A percentile compares a stretch with the other conserved stretches of the same genome.
Conservation (phyloP, 2,329 filamentous ascomycete genomes). For the Trichophyton equinum region DNA sequence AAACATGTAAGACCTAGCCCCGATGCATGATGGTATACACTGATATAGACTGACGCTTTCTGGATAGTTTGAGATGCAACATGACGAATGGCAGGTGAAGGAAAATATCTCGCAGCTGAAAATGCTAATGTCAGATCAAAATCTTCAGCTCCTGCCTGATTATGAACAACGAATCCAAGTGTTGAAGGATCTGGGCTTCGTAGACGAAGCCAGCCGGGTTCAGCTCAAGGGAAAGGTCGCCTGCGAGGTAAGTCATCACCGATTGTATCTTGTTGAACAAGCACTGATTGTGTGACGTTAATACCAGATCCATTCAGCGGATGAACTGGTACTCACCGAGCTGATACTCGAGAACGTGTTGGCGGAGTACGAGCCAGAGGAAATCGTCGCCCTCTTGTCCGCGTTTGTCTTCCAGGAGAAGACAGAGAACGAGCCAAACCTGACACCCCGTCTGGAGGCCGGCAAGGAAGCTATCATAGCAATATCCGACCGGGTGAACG, state of each 20-base stretch:
- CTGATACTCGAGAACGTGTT: constrained; percentile 93
- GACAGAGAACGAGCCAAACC: constrained; percentile 64
- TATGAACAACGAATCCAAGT: constrained; percentile 93
- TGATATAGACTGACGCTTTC: neutral
- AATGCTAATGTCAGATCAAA: constrained; percentile 86
- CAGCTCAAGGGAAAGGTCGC: constrained; percentile 97
- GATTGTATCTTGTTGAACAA: neutral
- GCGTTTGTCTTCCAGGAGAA: constrained; percentile 98
- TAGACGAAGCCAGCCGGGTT: constrained; percentile 75
- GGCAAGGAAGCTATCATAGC: constrained; percentile 76
- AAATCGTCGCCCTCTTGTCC: constrained; percentile 87
- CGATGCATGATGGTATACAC: neutral
- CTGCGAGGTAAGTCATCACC: constrained; percentile 52
- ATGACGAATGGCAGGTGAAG: constrained; percentile 92
- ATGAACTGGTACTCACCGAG: constrained; percentile 91
- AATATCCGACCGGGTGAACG: constrained; percentile 86
- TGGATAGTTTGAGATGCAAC: constrained; percentile 75
- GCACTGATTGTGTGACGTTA: neutral
- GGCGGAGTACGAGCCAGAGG: constrained; percentile 86
- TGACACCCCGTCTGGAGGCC: constrained; percentile 69
- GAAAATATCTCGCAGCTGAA: constrained; percentile 83
- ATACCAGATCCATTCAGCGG: constrained; percentile 70
- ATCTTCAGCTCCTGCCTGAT: constrained; percentile 86
- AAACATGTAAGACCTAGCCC: constrained; percentile 62
- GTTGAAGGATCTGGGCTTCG: constrained; percentile 79